Conservation (phyloP, 768 basidiomycete species). For the Rhodotorula babjevae region DNA sequence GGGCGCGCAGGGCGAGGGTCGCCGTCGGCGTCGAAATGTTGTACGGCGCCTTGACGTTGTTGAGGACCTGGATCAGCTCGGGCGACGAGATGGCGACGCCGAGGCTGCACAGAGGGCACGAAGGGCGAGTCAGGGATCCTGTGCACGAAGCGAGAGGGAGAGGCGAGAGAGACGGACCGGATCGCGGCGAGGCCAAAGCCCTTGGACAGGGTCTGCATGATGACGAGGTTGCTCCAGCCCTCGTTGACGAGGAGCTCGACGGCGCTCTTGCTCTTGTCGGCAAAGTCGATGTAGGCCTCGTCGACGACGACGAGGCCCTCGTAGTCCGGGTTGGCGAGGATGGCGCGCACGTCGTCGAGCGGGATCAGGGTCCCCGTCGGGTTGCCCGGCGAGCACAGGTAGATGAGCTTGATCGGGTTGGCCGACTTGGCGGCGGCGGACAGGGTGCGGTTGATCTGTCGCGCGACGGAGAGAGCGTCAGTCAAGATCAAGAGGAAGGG, state of each 20-base stretch:
- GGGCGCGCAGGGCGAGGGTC: slow-evolving; percentile 69
- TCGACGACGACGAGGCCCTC: slow-evolving; percentile 90
- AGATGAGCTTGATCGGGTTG: slow-evolving; percentile 73
- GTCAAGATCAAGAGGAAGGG: neutral
- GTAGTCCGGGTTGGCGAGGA: slow-evolving; percentile 75
- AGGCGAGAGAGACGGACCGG: slow-evolving; percentile 56
- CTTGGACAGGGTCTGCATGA: slow-evolving; percentile 96
- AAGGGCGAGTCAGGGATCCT: neutral
- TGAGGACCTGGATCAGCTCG: slow-evolving; percentile 79
- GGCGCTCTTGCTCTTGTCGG: slow-evolving; percentile 50
- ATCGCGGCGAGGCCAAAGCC: slow-evolving; percentile 94
- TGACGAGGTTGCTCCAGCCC: slow-evolving; percentile 80
- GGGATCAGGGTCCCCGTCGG: slow-evolving; percentile 86
- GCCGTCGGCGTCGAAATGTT: slow-evolving; percentile 90
- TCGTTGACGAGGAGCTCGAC: slow-evolving; percentile 56
- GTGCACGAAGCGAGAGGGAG: neutral
- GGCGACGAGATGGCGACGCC: slow-evolving; percentile 87
- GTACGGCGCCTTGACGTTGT: slow-evolving; percentile 96
- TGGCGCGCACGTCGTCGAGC: slow-evolving; percentile 60
- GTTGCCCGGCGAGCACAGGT: slow-evolving; percentile 95
- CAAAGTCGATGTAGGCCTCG: slow-evolving; percentile 97
- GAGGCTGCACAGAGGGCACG: slow-evolving; percentile 53
- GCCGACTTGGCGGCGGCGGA: slow-evolving; percentile 46
- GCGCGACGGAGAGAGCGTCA: neutral
- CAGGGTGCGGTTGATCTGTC: slow-evolving; percentile 68